A percentile compares a stretch with the other conserved stretches of the same genome.
phyloP scores from a whole-genome alignment of 139 green algal species.

The Micractinium conductrix region DNA sequence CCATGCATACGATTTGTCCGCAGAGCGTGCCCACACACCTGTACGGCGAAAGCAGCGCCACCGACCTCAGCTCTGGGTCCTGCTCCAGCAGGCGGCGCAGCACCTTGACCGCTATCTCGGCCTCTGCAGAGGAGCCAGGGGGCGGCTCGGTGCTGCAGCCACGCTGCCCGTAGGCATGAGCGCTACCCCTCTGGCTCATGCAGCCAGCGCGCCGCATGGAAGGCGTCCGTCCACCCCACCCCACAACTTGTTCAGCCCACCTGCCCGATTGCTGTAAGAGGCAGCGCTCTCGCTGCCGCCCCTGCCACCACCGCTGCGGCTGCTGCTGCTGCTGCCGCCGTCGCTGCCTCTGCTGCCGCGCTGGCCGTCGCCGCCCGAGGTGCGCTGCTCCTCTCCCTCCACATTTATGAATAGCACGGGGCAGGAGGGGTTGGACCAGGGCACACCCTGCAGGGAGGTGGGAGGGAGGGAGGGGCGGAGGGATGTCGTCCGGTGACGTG shows the following conservation, averaged over 20 bases:
- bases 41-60: constrained; percentile 88
- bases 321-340: not conserved
- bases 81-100: constrained; percentile 21
- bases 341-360: not conserved
- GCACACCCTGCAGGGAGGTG: constrained; percentile 35
- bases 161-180: too few relatives aligned
- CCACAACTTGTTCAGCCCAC: too few relatives aligned
- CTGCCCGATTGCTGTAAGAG: constrained; percentile 70
- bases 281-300: constrained; percentile 3
- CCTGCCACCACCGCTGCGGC: not conserved
- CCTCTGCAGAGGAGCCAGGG: too few relatives aligned
- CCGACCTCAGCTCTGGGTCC: constrained; percentile 51
- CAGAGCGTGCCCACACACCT: too few relatives aligned
- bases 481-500: too few relatives aligned
- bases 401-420: constrained; percentile 63
- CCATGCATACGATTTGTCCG: too few relatives aligned
- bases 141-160: too few relatives aligned
- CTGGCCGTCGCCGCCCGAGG: constrained; percentile 10
- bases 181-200: too few relatives aligned
- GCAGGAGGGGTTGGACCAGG: constrained; percentile 54
- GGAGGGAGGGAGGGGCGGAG: not conserved
- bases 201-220: too few relatives aligned
- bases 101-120: constrained; percentile 61
- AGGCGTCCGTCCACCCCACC: too few relatives aligned
- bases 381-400: constrained; percentile 41